Conservation (phyloP, 1,284 basidiomycete genomes). For the Singerocomus inundabilis region DNA sequence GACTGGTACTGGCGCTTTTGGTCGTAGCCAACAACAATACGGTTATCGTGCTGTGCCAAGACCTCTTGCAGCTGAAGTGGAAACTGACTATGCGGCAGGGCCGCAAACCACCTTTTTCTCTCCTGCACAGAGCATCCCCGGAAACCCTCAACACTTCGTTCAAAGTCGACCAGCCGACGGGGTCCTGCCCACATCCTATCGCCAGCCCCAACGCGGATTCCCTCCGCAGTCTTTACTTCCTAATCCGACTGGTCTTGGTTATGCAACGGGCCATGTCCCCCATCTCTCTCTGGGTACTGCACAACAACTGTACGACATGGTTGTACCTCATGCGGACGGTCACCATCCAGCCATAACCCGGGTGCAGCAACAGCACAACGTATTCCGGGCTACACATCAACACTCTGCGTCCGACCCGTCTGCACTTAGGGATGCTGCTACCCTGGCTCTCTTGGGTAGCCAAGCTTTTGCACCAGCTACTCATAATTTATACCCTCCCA, state of each 20-base stretch:
- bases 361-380: constrained; percentile 71
- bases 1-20: constrained; percentile 40
- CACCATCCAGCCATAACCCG: constrained; percentile 64
- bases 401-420: constrained; percentile 80
- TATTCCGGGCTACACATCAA: constrained; percentile 68
- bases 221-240: constrained; percentile 55
- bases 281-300: constrained; percentile 66
- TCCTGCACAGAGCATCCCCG: constrained; percentile 28
- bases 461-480: constrained; percentile 49
- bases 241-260: constrained; percentile 54
- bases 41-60: constrained; percentile 41
- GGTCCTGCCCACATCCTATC: constrained; percentile 47
- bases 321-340: constrained; percentile 60
- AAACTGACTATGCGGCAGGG: constrained; percentile 54
- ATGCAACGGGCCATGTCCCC: constrained; percentile 52
- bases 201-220: constrained; percentile 57
- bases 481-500: constrained; percentile 48
- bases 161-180: constrained; percentile 49
- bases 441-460: constrained; percentile 59
- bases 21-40: constrained; percentile 47
- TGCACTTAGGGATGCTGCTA: constrained; percentile 62
- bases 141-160: constrained; percentile 44
- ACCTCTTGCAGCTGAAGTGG: constrained; percentile 50
- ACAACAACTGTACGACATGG: constrained; percentile 77
- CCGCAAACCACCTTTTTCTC: constrained; percentile 52